A percentile compares a stretch with the other conserved stretches of the same genome.
Conservation (phyloP, 2,329 filamentous ascomycete genomes). For the Neofusicoccum kwambonambiense region DNA sequence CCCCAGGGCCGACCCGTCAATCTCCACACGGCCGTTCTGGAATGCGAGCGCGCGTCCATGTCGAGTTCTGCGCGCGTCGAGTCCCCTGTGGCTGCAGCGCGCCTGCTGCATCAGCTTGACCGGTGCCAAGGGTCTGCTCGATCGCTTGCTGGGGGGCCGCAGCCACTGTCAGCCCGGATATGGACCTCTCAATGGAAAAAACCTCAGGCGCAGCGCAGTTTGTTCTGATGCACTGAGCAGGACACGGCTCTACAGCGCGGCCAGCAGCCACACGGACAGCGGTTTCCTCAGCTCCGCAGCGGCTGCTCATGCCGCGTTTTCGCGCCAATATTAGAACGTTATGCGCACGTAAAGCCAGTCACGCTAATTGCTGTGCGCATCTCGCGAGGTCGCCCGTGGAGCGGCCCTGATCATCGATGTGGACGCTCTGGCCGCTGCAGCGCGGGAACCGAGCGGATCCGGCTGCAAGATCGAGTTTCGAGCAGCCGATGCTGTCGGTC, state of each 20-base stretch:
- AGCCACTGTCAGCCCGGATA: neutral
- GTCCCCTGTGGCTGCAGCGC: neutral
- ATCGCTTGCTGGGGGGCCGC: neutral
- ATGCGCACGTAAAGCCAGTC: neutral
- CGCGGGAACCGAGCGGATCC: constrained; percentile 6
- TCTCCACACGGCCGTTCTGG: constrained; percentile 11
- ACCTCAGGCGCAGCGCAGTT: neutral
- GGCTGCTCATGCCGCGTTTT: neutral
- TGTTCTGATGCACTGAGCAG: neutral
- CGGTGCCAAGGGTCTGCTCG: constrained; percentile 7
- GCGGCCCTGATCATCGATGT: constrained; percentile 1
- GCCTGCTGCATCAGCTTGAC: constrained; percentile 12
- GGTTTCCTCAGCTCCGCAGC: neutral
- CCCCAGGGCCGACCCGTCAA: neutral
- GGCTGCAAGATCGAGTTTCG: neutral
- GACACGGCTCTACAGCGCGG: neutral
- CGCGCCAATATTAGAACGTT: neutral
- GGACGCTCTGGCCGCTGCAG: constrained; percentile 6
- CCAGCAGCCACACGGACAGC: neutral
- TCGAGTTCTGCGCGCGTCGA: neutral
- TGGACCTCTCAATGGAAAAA: neutral
- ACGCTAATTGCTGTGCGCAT: neutral
- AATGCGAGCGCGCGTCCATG: neutral
- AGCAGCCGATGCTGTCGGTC: neutral
- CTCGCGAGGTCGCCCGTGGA: neutral